A percentile compares a stretch with the other conserved stretches of the same genome.
Conservation (phyloP, 306 rosid species). For the Cercis canadensis region DNA sequence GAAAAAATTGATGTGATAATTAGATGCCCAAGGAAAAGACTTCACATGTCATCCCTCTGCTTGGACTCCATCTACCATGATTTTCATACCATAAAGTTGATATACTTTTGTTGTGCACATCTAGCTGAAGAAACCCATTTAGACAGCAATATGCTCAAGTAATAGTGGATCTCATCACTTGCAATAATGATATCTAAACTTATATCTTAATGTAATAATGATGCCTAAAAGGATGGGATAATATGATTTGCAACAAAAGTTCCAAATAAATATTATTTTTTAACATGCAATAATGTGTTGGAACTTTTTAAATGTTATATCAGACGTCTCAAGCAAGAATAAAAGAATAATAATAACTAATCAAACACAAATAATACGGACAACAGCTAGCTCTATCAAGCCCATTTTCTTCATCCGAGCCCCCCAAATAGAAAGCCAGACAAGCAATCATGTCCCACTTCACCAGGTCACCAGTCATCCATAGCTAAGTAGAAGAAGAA, state of each 20-base stretch:
- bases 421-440: constrained; percentile 8
- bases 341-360: constrained; percentile 13
- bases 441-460: constrained; percentile 27
- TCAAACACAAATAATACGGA: constrained; percentile 27
- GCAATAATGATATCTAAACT: constrained; percentile 25
- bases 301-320: constrained; percentile 19
- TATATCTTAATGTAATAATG: constrained; percentile 9
- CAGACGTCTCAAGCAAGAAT: constrained; percentile 16
- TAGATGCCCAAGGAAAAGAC: constrained; percentile 39
- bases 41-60: constrained; percentile 31
- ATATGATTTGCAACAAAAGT: constrained; percentile 33
- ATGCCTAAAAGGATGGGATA: constrained; percentile 34
- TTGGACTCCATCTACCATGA: constrained; percentile 45
- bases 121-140: constrained; percentile 15
- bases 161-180: constrained; percentile 19
- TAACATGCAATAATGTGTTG: constrained; percentile 7
- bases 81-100: constrained; percentile 30
- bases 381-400: constrained; percentile 27
- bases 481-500: constrained; percentile 23
- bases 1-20: constrained; percentile 30
- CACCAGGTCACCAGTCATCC: constrained; percentile 17
- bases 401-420: neutral
- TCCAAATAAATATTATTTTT: neutral
- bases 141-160: constrained; percentile 39
- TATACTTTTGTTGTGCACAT: constrained; percentile 21